Base-by-base conservation (phyloP, 2,329 filamentous ascomycete genomes). In the Bertia moriformis region DNA sequence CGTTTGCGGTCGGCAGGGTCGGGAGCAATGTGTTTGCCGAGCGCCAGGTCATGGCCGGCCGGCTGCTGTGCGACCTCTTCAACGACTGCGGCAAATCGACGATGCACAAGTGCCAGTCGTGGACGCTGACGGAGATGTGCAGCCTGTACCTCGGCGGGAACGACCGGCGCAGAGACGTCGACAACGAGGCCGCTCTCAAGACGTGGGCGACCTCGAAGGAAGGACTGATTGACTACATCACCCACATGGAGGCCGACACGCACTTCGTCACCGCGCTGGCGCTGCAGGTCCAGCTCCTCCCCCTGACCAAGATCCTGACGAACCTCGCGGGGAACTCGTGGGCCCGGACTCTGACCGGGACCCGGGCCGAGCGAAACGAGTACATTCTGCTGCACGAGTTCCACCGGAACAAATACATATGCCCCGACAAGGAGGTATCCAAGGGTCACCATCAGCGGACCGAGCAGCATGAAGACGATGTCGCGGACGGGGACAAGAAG, bases 301-400 rank as follows among this genome's bases (percentile, higher is more conserved):
- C 91, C 13, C 65, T 98, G 40, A 94, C 89, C 17, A 96, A 95
- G 58, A 84, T 95, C 37, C 66, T 98, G 46, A 98, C 91, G 13
- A 96, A 96, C 51, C 67, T 98, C 56, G 91, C 91, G 44, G 91
- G 91, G 49, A 98, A 98, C 59, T 96, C 91, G 1, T 98, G 91
- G 91, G 89, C 89, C 40, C 78, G 91, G 54, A 98, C 91, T 2
- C 66, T 98, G 32, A 95, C 87, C 24, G 91, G 91, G 58, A 98
- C 91, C 15, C 81, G 91, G 53, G 91, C 91, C 5, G 91, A 98
- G 63, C 83, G 91, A 27, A 98, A 98, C 60, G 91, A 98, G 62
- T 98, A 94, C 69, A 98, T 98, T 85, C 54, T 98, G 54, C 73
- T 98, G 4, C 91, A 98, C 50, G 89, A 96, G 52, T 98, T 98